Evolutionary conservation across 1,284 basidiomycete species (phyloP).

Genomic region (Cyathus olla): DNA sequence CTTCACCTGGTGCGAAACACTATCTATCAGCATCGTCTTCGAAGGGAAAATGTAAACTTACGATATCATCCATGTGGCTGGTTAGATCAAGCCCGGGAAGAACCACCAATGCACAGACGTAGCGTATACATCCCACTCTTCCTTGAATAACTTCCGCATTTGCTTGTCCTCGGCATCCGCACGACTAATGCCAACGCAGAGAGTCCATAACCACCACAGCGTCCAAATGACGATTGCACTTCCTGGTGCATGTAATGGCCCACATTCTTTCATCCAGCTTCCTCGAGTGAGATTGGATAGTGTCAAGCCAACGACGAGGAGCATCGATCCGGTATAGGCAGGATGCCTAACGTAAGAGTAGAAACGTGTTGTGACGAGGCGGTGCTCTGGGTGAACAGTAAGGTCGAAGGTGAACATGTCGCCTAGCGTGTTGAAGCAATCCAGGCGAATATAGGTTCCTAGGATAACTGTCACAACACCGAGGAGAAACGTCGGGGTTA

Average conservation of each 20-base stretch:
- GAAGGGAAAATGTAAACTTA: too few relatives aligned
- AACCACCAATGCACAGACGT: conserved; percentile 64
- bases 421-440: conserved; percentile 58
- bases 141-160: conserved; percentile 59
- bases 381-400: conserved; percentile 65
- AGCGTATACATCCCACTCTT: conserved; percentile 66
- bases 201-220: conserved; percentile 63
- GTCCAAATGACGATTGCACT: conserved; percentile 51
- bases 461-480: conserved; percentile 60
- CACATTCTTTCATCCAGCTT: conserved; percentile 65
- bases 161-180: conserved; percentile 65
- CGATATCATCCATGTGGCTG: too few relatives aligned
- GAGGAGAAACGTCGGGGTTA: conserved; percentile 58
- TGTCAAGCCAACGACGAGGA: conserved; percentile 62
- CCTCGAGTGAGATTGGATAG: conserved; percentile 64
- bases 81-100: conserved; percentile 56
- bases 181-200: conserved; percentile 60
- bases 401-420: conserved; percentile 73
- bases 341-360: conserved; percentile 68
- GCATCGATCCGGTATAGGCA: conserved; percentile 61
- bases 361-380: conserved; percentile 63
- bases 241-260: conserved; percentile 39
- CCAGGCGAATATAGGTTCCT: conserved; percentile 59
- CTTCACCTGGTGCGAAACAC: too few relatives aligned
- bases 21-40: too few relatives aligned